phyloP scores from a whole-genome alignment of 1,284 basidiomycete species.

The Ceraceosorus guamensis region DNA sequence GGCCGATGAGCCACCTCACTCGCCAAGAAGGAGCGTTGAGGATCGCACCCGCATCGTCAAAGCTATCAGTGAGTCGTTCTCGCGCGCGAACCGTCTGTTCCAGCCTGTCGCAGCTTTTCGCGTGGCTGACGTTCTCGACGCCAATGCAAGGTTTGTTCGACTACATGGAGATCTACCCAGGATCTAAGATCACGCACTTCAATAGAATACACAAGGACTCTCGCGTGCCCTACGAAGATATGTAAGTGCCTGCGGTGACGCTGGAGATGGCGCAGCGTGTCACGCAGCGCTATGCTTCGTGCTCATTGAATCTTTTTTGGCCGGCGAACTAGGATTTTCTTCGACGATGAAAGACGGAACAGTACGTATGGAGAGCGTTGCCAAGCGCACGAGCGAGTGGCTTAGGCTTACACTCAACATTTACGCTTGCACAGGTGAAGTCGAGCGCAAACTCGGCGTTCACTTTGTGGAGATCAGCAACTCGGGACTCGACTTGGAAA shows the following conservation, averaged over 20 bases:
- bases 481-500: constrained; percentile 28
- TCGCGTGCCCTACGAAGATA: constrained; percentile 35
- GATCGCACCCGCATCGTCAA: constrained; percentile 11
- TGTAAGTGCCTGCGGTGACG: no score
- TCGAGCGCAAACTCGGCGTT: constrained; percentile 40
- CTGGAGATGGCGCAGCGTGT: no score
- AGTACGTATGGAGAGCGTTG: constrained; percentile 8
- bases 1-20: background rate
- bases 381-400: background rate
- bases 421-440: no score
- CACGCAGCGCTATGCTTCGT: no score
- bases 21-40: background rate
- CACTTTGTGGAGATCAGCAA: constrained; percentile 41
- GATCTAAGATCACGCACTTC: constrained; percentile 42
- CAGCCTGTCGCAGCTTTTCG: no score
- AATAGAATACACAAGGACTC: constrained; percentile 23
- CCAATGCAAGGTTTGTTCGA: constrained; percentile 24
- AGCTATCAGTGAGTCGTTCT: constrained; percentile 14
- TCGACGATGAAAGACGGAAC: constrained; percentile 43
- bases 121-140: background rate
- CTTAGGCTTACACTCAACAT: constrained; percentile 5
- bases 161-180: constrained; percentile 43
- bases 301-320: background rate
- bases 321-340: constrained; percentile 24
- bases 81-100: background rate